Percentiles rank a stretch among this genome's conserved stretches.
These are phyloP conservation scores for Tubosaeta sp. DNA, from an alignment of 768 basidiomycete species.

Conservation along the genomic window DNA sequence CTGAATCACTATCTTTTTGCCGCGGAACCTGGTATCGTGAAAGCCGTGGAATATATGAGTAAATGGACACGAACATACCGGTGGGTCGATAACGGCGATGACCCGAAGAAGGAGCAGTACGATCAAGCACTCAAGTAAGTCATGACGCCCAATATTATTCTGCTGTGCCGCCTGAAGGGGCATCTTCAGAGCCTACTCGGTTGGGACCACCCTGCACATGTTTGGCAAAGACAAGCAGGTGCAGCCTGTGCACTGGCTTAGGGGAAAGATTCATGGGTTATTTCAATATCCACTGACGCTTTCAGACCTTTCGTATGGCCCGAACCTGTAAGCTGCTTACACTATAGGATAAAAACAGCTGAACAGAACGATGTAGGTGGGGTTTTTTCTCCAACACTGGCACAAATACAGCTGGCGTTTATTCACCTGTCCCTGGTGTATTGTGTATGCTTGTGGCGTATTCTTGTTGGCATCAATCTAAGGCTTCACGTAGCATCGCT, in stretches of 20 bases:
- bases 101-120: constrained; percentile 10
- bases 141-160: neutral
- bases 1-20: neutral
- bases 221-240: neutral
- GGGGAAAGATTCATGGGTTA: constrained; percentile 9
- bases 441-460: neutral
- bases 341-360: neutral
- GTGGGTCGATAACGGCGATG: constrained; percentile 2
- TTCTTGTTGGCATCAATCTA: neutral
- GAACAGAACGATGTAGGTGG: neutral
- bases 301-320: constrained; percentile 4
- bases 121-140: constrained; percentile 9
- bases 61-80: constrained; percentile 9
- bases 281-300: constrained; percentile 16
- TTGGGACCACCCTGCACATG: neutral
- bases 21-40: neutral
- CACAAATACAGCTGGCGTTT: neutral
- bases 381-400: neutral
- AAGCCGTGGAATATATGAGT: neutral
- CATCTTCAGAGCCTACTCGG: constrained; percentile 1
- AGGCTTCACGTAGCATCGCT: constrained; percentile 9
- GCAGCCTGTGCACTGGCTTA: constrained; percentile 13
- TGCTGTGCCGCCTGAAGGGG: neutral
- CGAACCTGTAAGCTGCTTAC: constrained; percentile 12
- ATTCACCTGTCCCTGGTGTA: neutral